Evolutionary conservation across 2,329 filamentous ascomycete genomes (phyloP).

Genomic region (Venturiaceae sp.): DNA sequence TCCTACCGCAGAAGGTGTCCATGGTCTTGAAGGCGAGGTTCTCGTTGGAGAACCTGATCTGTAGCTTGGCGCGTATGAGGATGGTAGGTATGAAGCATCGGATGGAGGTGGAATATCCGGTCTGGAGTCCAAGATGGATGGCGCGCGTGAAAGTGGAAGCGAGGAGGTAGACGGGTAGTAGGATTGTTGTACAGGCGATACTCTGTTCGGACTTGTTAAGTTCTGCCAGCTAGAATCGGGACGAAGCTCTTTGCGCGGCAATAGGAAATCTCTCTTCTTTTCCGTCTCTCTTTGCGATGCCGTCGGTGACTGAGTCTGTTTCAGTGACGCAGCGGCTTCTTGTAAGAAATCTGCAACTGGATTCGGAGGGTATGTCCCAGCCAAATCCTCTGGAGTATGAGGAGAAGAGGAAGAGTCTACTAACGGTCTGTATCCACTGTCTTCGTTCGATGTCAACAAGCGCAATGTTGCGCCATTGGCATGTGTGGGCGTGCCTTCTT

Average conservation of each 20-base stretch:
- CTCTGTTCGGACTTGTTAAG: conserved; percentile 27
- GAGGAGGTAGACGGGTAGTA: conserved; percentile 39
- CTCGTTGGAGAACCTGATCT: conserved; percentile 43
- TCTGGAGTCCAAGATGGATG: conserved; percentile 40
- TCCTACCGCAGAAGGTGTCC: conserved; percentile 39
- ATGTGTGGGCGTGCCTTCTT: conserved; percentile 16
- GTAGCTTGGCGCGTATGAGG: conserved; percentile 38
- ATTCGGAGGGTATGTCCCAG: neutral
- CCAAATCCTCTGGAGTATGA: conserved; percentile 20
- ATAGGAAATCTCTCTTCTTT: conserved; percentile 14
- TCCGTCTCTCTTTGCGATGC: conserved; percentile 13
- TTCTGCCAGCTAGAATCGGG: conserved; percentile 12
- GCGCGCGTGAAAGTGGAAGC: conserved; percentile 33
- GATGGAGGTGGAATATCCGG: conserved; percentile 44
- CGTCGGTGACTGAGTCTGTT: conserved; percentile 11
- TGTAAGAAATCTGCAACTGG: neutral
- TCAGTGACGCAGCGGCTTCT: neutral
- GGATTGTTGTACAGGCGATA: conserved; percentile 32
- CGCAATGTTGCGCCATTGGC: conserved; percentile 38
- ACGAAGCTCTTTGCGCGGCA: neutral
- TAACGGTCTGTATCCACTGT: conserved; percentile 32
- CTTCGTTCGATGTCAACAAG: conserved; percentile 37
- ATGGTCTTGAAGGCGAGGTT: conserved; percentile 37
- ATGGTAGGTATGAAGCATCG: no score
- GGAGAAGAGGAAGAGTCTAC: conserved; percentile 16